Percentiles rank a stretch among this genome's conserved stretches.
Evolutionary conservation across 2,329 filamentous ascomycete species (phyloP).

Genomic region (Pseudofabraea citricarpa): DNA sequence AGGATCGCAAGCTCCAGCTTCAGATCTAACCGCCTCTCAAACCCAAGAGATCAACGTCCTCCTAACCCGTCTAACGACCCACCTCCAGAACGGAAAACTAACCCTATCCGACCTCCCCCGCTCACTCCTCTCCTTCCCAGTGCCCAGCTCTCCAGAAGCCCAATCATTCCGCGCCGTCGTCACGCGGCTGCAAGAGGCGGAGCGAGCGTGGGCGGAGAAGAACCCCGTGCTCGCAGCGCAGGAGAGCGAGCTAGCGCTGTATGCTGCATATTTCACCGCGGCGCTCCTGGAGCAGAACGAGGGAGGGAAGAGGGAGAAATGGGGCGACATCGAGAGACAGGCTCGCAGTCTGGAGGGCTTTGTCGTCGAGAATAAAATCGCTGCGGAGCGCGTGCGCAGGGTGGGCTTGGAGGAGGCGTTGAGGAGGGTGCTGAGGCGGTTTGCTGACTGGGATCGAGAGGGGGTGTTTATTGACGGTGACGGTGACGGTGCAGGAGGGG

Average conservation of each 20-base stretch:
- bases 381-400: neutral
- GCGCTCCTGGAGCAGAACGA: slow-evolving; percentile 11
- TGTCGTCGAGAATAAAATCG: too few relatives aligned
- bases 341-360: slow-evolving; percentile 1
- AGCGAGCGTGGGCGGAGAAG: slow-evolving; percentile 3
- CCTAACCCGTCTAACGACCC: neutral
- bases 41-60: neutral
- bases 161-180: neutral
- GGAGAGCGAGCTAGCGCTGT: too few relatives aligned
- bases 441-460: neutral
- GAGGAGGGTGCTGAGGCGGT: neutral
- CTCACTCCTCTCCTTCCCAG: neutral
- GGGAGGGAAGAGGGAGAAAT: slow-evolving; percentile 11
- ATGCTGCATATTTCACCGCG: too few relatives aligned
- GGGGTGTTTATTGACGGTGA: neutral
- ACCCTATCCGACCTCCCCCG: neutral
- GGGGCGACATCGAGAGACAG: slow-evolving; percentile 13
- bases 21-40: neutral
- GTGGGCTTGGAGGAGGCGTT: neutral
- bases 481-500: neutral
- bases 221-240: neutral
- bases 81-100: neutral
- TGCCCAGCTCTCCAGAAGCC: neutral
- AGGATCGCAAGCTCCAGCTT: neutral
- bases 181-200: slow-evolving; percentile 6